These are phyloP conservation scores for Digitaria exilis DNA, from an alignment of 202 grass and related monocot genomes.

Conservation along the genomic window DNA sequence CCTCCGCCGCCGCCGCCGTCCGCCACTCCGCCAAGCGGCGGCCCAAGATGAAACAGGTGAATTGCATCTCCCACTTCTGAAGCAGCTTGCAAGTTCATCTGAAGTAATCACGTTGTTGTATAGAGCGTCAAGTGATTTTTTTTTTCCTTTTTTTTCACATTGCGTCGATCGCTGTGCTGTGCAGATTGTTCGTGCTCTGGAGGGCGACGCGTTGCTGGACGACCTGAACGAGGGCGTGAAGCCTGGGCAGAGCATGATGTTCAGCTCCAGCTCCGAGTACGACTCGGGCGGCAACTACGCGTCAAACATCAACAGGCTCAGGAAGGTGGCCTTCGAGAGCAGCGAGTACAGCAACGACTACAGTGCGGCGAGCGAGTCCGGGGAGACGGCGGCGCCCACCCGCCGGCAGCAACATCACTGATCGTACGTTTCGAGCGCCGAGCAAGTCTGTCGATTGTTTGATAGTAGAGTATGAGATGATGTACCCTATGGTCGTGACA, in stretches of 20 bases:
- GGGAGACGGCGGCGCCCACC: conserved; percentile 21
- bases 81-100: neutral
- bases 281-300: conserved; percentile 53
- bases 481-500: conserved; percentile 11
- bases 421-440: neutral
- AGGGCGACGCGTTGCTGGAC: conserved; percentile 68
- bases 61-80: neutral
- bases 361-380: conserved; percentile 59
- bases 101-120: too few relatives aligned
- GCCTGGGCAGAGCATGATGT: conserved; percentile 66
- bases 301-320: conserved; percentile 45
- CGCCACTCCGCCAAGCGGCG: conserved; percentile 89
- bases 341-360: conserved; percentile 65
- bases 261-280: conserved; percentile 49
- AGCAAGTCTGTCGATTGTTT: neutral
- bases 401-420: conserved; percentile 12
- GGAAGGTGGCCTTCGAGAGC: conserved; percentile 55
- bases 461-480: neutral
- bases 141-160: too few relatives aligned
- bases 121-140: too few relatives aligned
- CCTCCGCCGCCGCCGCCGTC: conserved; percentile 77
- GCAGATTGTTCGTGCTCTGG: conserved; percentile 71
- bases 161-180: neutral
- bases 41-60: conserved; percentile 94
- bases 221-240: conserved; percentile 75